phyloP scores from a whole-genome alignment of 225 moss, liverwort and hornwort genomes.

The Anthoceros angustus region DNA sequence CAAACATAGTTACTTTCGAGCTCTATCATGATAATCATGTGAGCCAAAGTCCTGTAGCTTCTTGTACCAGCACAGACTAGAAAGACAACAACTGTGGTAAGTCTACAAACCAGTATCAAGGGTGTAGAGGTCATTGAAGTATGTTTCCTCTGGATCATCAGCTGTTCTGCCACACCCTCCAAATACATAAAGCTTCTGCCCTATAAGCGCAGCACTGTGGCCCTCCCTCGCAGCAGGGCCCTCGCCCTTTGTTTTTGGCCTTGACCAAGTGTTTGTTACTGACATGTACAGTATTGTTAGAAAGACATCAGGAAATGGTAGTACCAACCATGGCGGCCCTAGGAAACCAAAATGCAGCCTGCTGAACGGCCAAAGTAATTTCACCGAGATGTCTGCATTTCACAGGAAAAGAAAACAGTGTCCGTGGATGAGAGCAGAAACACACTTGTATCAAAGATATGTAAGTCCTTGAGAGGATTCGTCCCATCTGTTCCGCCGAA shows the following conservation, averaged over 20 bases:
- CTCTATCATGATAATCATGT: background rate
- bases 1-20: background rate
- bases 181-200: constrained; percentile 64
- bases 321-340: background rate
- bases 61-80: no score
- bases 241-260: constrained; percentile 47
- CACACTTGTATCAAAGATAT: constrained; percentile 84
- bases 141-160: constrained; percentile 78
- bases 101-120: constrained; percentile 49
- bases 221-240: constrained; percentile 90
- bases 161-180: constrained; percentile 90
- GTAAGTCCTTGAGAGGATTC: constrained; percentile 64
- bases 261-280: constrained; percentile 67
- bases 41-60: no score
- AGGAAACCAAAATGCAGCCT: background rate
- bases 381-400: no score
- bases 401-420: no score
- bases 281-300: background rate
- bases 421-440: background rate
- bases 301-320: background rate
- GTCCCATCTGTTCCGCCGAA: constrained; percentile 96
- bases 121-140: constrained; percentile 83
- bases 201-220: constrained; percentile 80
- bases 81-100: no score
- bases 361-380: no score